Conservation (phyloP, 2,329 filamentous ascomycete genomes). For the Colletotrichum truncatum region DNA sequence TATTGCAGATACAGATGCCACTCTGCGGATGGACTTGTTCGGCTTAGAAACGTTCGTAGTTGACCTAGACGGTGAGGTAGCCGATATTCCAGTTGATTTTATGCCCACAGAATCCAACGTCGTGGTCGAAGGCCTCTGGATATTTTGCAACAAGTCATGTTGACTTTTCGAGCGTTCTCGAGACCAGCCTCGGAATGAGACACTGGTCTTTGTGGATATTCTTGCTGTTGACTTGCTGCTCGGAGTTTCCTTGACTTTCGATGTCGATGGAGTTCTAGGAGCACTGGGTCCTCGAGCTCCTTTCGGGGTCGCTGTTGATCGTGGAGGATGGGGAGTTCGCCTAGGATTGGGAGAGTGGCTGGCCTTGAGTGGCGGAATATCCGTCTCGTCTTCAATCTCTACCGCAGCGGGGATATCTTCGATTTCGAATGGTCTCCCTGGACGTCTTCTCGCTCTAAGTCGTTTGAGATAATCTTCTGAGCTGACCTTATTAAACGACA, state of each 20-base stretch:
- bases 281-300: background rate
- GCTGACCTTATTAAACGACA: slow-evolving; percentile 17
- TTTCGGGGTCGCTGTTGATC: background rate
- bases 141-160: background rate
- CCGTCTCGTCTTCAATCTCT: slow-evolving; percentile 8
- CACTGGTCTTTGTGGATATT: background rate
- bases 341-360: background rate
- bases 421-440: slow-evolving; percentile 9
- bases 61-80: background rate
- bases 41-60: background rate
- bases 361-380: background rate
- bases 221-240: background rate
- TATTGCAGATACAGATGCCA: background rate
- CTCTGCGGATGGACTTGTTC: slow-evolving; percentile 4
- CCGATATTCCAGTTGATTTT: background rate
- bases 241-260: background rate
- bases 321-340: background rate
- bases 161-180: background rate
- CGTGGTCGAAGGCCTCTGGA: background rate
- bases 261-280: background rate
- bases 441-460: slow-evolving; percentile 17
- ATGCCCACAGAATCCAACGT: background rate
- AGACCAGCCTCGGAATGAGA: background rate
- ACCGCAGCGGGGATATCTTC: slow-evolving; percentile 14
- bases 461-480: slow-evolving; percentile 21